phyloP scores from a whole-genome alignment of 179 eudicot species.

The Vitellaria paradoxa region DNA sequence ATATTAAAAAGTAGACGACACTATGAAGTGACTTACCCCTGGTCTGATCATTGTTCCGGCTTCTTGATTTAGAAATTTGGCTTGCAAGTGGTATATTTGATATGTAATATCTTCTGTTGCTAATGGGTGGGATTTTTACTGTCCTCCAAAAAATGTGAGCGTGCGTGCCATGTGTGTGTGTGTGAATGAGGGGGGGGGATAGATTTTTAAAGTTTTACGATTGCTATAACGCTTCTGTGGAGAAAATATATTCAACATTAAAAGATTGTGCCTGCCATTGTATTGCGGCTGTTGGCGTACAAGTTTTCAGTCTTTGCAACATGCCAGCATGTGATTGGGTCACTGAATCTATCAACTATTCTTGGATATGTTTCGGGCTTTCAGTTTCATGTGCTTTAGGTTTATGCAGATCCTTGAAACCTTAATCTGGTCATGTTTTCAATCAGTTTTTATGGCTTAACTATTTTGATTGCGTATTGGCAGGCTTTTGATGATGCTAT shows the following conservation, averaged over 20 bases:
- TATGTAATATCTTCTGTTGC: background rate
- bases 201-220: no score
- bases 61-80: background rate
- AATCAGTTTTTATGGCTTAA: background rate
- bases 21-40: background rate
- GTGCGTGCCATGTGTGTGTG: no score
- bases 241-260: no score
- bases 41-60: background rate
- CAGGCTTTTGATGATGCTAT: slow-evolving; percentile 91
- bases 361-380: background rate
- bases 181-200: background rate
- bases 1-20: background rate
- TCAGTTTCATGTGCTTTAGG: background rate
- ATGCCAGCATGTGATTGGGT: background rate
- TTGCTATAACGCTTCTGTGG: background rate
- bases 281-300: background rate
- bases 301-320: background rate
- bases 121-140: background rate
- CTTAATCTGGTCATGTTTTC: background rate
- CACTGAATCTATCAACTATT: background rate
- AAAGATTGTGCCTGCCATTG: no score
- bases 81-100: background rate
- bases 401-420: background rate
- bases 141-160: no score
- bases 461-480: background rate